phyloP scores from a whole-genome alignment of 2,329 filamentous ascomycete genomes.

The Trichoderma pleuroti region DNA sequence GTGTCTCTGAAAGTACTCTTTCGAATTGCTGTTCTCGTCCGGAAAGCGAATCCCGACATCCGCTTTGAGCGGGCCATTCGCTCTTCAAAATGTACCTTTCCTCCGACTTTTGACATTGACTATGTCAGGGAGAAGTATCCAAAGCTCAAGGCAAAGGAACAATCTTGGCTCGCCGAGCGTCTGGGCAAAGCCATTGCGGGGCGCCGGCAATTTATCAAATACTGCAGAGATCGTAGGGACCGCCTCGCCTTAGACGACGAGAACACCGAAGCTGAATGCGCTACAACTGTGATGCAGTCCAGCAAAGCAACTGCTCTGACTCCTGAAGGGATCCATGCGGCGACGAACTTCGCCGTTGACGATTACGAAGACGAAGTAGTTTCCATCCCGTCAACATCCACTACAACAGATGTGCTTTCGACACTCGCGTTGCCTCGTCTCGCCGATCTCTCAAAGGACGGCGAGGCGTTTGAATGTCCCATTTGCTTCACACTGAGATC shows the following conservation, averaged over 20 bases:
- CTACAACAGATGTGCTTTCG: neutral
- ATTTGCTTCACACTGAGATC: neutral
- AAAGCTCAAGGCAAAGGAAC: neutral
- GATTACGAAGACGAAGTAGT: neutral
- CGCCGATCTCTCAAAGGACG: neutral
- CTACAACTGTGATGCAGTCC: neutral
- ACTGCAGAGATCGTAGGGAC: neutral
- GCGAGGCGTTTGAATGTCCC: neutral
- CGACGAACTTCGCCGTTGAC: neutral
- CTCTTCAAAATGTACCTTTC: neutral
- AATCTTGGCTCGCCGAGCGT: neutral
- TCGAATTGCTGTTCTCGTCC: neutral
- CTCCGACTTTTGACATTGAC: neutral
- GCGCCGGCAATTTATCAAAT: neutral
- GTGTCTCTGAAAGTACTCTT: neutral
- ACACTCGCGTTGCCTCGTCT: neutral
- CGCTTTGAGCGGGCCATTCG: neutral
- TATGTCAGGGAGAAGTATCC: neutral
- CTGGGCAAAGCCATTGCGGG: neutral
- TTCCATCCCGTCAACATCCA: neutral
- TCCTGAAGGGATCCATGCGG: neutral
- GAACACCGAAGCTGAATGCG: neutral
- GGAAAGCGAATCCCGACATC: neutral
- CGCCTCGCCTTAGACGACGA: neutral
- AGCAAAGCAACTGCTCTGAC: neutral